phyloP scores from a whole-genome alignment of 208 protist genomes.

The Trypanosomatidae sp. region DNA sequence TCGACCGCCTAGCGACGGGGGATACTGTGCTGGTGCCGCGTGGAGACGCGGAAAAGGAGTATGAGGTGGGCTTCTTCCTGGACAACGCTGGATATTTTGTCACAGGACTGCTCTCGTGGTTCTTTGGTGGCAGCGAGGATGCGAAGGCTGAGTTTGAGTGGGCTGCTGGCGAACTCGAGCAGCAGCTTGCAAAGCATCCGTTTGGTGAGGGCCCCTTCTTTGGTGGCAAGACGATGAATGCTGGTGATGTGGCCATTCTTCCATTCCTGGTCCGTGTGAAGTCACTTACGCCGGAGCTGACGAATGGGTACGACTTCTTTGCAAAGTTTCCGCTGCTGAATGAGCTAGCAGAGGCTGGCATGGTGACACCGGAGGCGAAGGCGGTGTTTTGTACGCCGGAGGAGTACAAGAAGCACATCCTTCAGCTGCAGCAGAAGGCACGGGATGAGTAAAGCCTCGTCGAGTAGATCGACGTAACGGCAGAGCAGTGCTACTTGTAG shows the following conservation, averaged over 20 bases:
- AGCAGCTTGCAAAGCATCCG: constrained; percentile 41
- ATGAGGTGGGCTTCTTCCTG: constrained; percentile 47
- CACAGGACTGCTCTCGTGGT: constrained; percentile 16
- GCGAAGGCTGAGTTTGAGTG: constrained; percentile 45
- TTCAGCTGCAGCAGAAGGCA: background rate
- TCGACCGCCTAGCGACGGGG: constrained; percentile 34
- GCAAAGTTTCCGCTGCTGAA: constrained; percentile 48
- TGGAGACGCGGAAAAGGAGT: constrained; percentile 44
- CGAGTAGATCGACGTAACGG: background rate
- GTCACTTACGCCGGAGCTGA: constrained; percentile 40
- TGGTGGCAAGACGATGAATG: constrained; percentile 51
- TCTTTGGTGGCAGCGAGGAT: constrained; percentile 22
- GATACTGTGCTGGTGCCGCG: constrained; percentile 34
- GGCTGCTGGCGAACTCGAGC: constrained; percentile 51
- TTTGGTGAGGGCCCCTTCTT: constrained; percentile 70
- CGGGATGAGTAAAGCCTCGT: background rate
- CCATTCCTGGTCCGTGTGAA: constrained; percentile 57
- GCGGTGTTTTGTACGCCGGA: constrained; percentile 35
- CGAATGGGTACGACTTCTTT: constrained; percentile 53
- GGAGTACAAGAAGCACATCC: constrained; percentile 30
- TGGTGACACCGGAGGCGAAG: constrained; percentile 33
- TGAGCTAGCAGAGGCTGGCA: constrained; percentile 36
- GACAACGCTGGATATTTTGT: constrained; percentile 39
- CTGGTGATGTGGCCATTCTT: constrained; percentile 60
- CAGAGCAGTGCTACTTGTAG: background rate